Evolutionary conservation across 257 asterid genomes (phyloP), one percentile per base, ranked within the genome.

Genomic region (Nemophila menziesii): DNA sequence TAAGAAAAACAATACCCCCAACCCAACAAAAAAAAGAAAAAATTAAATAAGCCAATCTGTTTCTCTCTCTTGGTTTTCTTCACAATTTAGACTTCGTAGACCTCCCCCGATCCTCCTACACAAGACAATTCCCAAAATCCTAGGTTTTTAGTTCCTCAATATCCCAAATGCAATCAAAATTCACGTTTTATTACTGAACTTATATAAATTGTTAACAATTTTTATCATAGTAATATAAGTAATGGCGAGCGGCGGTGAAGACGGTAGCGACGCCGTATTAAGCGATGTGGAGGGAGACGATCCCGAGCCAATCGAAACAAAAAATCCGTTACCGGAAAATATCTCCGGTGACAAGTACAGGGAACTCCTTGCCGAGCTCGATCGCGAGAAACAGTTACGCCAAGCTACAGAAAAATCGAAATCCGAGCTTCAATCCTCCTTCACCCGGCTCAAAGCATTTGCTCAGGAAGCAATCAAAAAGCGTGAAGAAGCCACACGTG

Each of bases 251-350:
- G 60, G 56, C 45, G 82, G 69, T 40, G 90, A 75, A 14, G 90
- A 78, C 18, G 87, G 70, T 0, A 70, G 71, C 69, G 93, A 74
- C 42, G 79, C 80, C 51, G 83, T 80, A 5, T 54, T 90, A 67
- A 85, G 94, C 83, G 98, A 90, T 40, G 85, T 90, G 1, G 98
- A 90, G 72, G 93, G 64, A 15, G 98, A 85, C 40, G 98, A 84
- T 67, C 87, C 81, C 33, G 56, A 43, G 57, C 70, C 75, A n/a
- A 42, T 74, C 34, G 71, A 56, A 29, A 44, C 67, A n/a, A 52
- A 51, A 36, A 49, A 60, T 49, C 51, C 64, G 43, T 8, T 61
- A 3, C 63, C 89, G 36, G 83, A 83, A 5, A 63, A 71, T 58
- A 33, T 82, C 7, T 56, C 95, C 22, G 53, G 47, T 11, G 96